Evolutionary conservation across 1,284 basidiomycete species (phyloP).

Genomic region (Rhodotorula sp.): DNA sequence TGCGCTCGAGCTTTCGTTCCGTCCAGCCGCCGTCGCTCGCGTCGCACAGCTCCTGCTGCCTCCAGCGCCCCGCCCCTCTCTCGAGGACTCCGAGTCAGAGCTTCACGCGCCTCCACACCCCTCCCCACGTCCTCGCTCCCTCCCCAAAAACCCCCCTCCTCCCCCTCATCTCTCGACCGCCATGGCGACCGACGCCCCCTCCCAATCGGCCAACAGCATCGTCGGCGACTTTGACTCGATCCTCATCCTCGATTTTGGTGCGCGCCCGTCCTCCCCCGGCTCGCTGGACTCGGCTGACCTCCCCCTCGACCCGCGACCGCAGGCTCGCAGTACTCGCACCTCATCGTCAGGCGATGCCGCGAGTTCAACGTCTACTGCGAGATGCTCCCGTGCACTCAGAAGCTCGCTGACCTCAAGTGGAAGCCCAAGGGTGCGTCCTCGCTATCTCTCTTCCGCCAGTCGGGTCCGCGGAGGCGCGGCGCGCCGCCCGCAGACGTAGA

Average conservation of each 20-base stretch:
- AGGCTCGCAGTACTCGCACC: constrained; percentile 80
- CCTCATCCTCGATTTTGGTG: constrained; percentile 93
- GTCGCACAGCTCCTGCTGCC: too few species aligned
- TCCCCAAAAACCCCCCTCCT: not conserved
- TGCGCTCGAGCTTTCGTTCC: too few species aligned
- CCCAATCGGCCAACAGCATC: constrained; percentile 38
- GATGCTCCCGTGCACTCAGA: constrained; percentile 94
- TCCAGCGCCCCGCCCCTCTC: not conserved
- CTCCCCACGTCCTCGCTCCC: not conserved
- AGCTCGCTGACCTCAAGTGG: constrained; percentile 85
- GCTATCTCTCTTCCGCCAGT: not conserved
- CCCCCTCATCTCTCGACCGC: not conserved
- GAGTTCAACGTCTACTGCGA: constrained; percentile 98
- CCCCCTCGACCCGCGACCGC: not conserved
- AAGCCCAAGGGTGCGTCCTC: constrained; percentile 81
- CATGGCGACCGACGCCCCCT: not conserved
- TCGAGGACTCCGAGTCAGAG: not conserved
- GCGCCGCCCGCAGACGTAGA: too few species aligned
- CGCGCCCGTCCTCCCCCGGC: constrained; percentile 47
- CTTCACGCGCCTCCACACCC: not conserved
- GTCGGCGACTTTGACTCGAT: constrained; percentile 58
- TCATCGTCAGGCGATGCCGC: constrained; percentile 96
- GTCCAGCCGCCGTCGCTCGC: too few species aligned
- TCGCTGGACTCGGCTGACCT: not conserved
- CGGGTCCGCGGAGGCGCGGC: too few species aligned